Base-by-base conservation (phyloP, 768 basidiomycete species). In the Leccinum fibrillosum region DNA sequence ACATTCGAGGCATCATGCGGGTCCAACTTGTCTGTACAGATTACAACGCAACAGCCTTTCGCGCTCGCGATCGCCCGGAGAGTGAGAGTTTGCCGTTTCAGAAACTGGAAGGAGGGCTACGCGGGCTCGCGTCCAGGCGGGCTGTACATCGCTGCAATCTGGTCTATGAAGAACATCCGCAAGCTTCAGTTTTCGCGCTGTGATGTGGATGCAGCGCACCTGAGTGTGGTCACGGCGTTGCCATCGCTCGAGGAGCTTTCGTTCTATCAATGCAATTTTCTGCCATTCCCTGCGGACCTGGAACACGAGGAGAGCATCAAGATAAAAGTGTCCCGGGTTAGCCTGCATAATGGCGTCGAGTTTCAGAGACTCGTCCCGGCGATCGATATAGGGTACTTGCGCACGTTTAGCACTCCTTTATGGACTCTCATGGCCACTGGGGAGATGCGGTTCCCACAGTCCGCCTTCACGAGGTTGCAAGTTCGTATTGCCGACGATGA, bases 111-210 rank as follows among this genome's bases (percentile, higher is more conserved):
- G 15, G 35, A 35, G 5, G 12, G 5, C 34, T 30, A 12, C 19
- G 12, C 10, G 15, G 11, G 19, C 2, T 45, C 19, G 12, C 10
- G 10, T 56, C 54, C 21, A 11, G 37, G 15, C 26, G 39, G 17
- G 26, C 35, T 53, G 32, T 62, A 52, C 45, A n/a, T 49, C 19
- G 4, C 34, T 4, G 63, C 44, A 23, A 45, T 21, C 10, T 21
- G 3, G 11, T 35, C 56, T 35, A 70, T 72, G 69, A 52, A 19
- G 2, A 59, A 64, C 49, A 47, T 71, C 25, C 66, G 15, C 7
- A 42, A 49, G 8, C 52, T 72, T 49, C 13, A 15, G 5, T 64
- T 71, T 48, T 48, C 9, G 1, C 0, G 3, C 3, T 60, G 61
- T 8, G 42, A 51, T 35, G 57, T 71, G 54, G 52, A 58, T 10